These are phyloP conservation scores for Piromyces finnis DNA, from an alignment of 192 early-diverging fungal genomes.

Conservation along the genomic window DNA sequence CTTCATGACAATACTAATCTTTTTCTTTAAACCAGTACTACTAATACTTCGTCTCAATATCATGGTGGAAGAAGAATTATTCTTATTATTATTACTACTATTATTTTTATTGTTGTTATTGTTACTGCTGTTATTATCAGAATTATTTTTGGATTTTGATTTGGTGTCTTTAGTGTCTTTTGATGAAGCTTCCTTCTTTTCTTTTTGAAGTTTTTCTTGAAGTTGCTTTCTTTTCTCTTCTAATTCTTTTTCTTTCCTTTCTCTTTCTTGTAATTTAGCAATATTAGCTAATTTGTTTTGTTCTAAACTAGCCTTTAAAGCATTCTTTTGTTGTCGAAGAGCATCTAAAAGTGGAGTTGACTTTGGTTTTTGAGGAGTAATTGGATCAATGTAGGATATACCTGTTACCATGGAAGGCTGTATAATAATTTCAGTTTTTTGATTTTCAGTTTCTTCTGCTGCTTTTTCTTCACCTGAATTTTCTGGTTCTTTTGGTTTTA, in stretches of 20 bases:
- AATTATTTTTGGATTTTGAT: too few relatives aligned
- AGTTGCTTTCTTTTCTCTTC: neutral
- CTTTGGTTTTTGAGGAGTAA: constrained; percentile 30
- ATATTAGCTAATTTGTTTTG: constrained; percentile 7
- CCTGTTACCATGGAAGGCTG: constrained; percentile 2
- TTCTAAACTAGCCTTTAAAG: constrained; percentile 15
- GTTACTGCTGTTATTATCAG: too few relatives aligned
- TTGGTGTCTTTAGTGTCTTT: too few relatives aligned
- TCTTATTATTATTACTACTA: neutral
- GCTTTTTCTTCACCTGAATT: constrained; percentile 1
- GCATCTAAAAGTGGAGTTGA: constrained; percentile 59
- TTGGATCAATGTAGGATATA: constrained; percentile 4
- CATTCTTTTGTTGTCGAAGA: constrained; percentile 49
- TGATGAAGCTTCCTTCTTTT: too few relatives aligned
- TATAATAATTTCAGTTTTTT: constrained; percentile 1
- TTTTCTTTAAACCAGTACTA: neutral
- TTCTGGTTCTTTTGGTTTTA: constrained; percentile 18
- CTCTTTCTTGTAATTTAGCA: neutral
- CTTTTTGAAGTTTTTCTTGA: neutral
- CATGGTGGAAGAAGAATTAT: neutral
- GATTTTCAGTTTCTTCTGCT: neutral
- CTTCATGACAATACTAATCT: neutral
- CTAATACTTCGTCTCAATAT: neutral
- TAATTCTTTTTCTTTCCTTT: neutral
- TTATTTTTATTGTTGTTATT: neutral